Conservation (phyloP, 257 asterid species). For the Coffea canephora region DNA sequence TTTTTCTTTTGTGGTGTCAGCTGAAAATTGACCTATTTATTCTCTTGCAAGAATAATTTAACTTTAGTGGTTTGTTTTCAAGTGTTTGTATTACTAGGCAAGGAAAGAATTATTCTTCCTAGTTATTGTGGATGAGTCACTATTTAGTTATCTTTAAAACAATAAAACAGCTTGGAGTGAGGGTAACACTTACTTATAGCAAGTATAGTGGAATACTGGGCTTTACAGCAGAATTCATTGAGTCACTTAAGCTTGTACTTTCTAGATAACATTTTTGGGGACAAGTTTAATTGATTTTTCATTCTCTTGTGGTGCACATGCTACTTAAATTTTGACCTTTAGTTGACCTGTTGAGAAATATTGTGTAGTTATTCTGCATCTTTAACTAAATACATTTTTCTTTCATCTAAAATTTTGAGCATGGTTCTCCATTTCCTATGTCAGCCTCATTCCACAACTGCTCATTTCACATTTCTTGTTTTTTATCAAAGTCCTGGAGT, state of each 20-base stretch:
- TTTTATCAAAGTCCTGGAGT: background rate
- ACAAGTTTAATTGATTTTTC: too few species aligned
- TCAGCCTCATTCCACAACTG: background rate
- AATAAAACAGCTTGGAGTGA: background rate
- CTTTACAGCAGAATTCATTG: too few species aligned
- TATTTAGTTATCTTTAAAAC: background rate
- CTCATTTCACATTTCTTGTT: too few species aligned
- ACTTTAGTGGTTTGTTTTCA: background rate
- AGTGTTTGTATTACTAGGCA: background rate
- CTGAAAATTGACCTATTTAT: background rate
- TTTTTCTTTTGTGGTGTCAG: too few species aligned
- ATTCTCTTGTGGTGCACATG: background rate
- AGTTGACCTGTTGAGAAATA: background rate
- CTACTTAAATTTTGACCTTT: background rate
- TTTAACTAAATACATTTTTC: background rate
- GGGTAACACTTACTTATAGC: background rate
- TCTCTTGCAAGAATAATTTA: background rate
- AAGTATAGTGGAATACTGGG: background rate
- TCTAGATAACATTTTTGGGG: background rate
- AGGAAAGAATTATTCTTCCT: background rate
- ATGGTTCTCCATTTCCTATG: background rate
- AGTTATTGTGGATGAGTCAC: background rate
- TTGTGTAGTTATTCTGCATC: background rate
- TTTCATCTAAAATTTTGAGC: background rate
- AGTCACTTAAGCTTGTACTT: background rate